These are phyloP conservation scores for Conidiobolus incongruus DNA, from an alignment of 371 early-diverging fungal genomes.

Conservation along the genomic window DNA sequence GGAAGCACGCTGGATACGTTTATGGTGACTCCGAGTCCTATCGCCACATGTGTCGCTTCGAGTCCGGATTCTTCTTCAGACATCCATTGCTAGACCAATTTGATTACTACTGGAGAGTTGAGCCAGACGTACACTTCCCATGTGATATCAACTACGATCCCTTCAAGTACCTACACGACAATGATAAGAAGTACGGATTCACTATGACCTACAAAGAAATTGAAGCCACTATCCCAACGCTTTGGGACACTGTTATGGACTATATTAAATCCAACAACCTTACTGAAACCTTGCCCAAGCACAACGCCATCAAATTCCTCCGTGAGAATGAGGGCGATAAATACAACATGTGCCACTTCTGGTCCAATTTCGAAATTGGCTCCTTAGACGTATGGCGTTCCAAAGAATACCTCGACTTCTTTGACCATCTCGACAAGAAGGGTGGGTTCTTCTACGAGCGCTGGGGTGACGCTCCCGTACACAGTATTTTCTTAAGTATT, in stretches of 20 bases:
- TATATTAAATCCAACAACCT: conserved; percentile 19
- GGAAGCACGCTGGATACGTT: conserved; percentile 27
- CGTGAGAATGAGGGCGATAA: conserved; percentile 8
- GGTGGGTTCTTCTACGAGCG: conserved; percentile 93
- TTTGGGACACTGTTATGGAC: conserved; percentile 40
- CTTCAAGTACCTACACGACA: conserved; percentile 59
- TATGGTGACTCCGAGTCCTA: conserved; percentile 73
- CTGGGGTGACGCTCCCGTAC: conserved; percentile 96
- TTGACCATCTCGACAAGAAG: conserved; percentile 58
- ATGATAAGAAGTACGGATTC: conserved; percentile 65
- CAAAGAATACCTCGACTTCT: conserved; percentile 41
- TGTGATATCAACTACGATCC: conserved; percentile 83
- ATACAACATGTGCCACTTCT: conserved; percentile 58
- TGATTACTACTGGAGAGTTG: conserved; percentile 91
- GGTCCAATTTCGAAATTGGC: conserved; percentile 93
- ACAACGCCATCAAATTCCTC: conserved; percentile 7
- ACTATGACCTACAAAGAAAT: conserved; percentile 58
- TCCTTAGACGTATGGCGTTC: conserved; percentile 55
- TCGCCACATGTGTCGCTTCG: conserved; percentile 85
- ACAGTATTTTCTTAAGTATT: conserved; percentile 76
- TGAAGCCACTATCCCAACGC: conserved; percentile 49
- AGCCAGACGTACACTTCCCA: conserved; percentile 61
- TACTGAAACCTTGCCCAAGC: neutral
- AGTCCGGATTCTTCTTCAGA: conserved; percentile 65
- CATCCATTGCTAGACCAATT: conserved; percentile 54